These are phyloP conservation scores for Blumeria graminis DNA, from an alignment of 2,329 filamentous ascomycete genomes.

Conservation along the genomic window DNA sequence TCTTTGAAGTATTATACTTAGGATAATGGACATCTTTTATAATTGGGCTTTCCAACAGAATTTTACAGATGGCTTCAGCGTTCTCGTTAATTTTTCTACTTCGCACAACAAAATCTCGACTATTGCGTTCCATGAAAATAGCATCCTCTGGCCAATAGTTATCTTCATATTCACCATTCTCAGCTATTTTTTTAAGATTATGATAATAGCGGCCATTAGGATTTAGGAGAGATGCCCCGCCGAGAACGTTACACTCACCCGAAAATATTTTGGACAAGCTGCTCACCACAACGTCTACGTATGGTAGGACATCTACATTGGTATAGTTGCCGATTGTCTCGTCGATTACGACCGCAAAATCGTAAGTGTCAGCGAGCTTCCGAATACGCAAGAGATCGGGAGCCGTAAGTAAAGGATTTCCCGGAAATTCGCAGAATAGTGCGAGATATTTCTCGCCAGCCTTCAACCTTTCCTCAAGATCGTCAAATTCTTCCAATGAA, in stretches of 20 bases:
- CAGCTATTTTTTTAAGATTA: constrained; percentile 40
- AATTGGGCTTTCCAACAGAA: constrained; percentile 32
- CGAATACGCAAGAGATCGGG: constrained; percentile 71
- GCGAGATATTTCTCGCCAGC: constrained; percentile 54
- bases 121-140: constrained; percentile 89
- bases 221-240: constrained; percentile 46
- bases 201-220: constrained; percentile 45
- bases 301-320: constrained; percentile 79
- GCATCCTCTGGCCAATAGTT: constrained; percentile 87
- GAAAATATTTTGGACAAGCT: constrained; percentile 94
- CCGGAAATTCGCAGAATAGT: constrained; percentile 85
- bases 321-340: constrained; percentile 94
- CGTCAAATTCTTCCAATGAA: constrained; percentile 53
- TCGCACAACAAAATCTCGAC: constrained; percentile 64
- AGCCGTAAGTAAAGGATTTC: constrained; percentile 69
- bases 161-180: constrained; percentile 45
- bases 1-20: constrained; percentile 43
- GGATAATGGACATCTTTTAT: constrained; percentile 76
- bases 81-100: constrained; percentile 70
- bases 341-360: constrained; percentile 78
- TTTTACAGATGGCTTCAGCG: constrained; percentile 57
- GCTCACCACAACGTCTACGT: constrained; percentile 78
- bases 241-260: constrained; percentile 96
- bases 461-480: constrained; percentile 48
- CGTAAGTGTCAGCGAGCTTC: constrained; percentile 52